Conservation (phyloP, 2,329 filamentous ascomycete species). For the Colletotrichum chrysophilum region DNA sequence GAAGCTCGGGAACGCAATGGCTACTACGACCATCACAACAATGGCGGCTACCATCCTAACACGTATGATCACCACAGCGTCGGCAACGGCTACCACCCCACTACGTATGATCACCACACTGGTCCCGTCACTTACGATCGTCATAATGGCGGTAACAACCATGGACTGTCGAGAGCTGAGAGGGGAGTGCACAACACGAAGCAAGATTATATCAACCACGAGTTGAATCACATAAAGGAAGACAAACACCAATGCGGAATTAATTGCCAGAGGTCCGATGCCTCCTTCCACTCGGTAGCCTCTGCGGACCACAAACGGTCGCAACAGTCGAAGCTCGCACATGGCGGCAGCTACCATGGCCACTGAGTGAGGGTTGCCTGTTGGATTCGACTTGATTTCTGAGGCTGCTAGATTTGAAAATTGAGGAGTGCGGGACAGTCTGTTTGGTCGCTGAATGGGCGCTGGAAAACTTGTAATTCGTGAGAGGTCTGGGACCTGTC, state of each 20-base stretch:
- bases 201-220: too few species aligned
- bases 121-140: neutral
- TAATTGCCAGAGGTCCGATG: rapidly evolving
- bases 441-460: neutral
- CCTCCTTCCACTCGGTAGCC: too few species aligned
- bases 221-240: too few species aligned
- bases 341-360: neutral
- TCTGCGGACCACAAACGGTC: too few species aligned
- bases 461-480: neutral
- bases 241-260: too few species aligned
- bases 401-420: neutral
- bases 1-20: neutral
- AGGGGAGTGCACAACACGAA: too few species aligned
- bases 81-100: neutral
- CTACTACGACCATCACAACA: neutral
- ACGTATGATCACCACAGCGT: neutral
- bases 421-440: neutral
- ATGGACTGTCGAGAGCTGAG: too few species aligned
- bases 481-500: neutral
- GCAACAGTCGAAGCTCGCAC: rapidly evolving
- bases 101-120: neutral
- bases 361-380: neutral
- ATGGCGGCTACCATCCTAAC: neutral
- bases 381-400: rapidly evolving
- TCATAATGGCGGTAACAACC: neutral